These are phyloP conservation scores for Nasturtium officinale DNA, from an alignment of 345 rosid genomes.

Conservation along the genomic window DNA sequence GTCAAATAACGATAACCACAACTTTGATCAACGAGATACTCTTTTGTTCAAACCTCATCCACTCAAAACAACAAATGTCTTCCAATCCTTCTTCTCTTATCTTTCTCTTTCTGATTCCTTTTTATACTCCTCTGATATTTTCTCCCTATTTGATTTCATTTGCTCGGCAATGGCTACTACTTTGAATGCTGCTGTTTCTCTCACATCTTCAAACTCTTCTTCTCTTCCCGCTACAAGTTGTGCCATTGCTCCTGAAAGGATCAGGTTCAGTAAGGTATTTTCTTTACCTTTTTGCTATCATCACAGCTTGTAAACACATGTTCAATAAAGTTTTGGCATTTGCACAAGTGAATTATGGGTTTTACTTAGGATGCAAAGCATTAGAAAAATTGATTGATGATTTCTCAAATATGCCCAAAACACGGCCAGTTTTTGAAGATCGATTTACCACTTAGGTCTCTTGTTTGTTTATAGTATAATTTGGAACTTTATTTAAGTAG, in stretches of 20 bases:
- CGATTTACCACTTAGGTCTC: conserved; percentile 6
- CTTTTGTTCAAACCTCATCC: conserved; percentile 42
- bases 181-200: conserved; percentile 77
- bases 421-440: conserved; percentile 3
- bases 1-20: conserved; percentile 44
- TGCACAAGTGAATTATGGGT: not conserved
- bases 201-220: conserved; percentile 67
- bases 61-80: conserved; percentile 43
- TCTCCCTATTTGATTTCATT: conserved; percentile 12
- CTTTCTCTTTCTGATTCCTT: conserved; percentile 37
- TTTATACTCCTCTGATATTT: conserved; percentile 11
- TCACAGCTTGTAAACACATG: not conserved
- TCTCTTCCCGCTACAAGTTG: conserved; percentile 58
- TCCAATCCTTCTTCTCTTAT: conserved; percentile 39
- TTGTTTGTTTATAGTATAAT: conserved; percentile 9
- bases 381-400: not conserved
- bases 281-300: not conserved
- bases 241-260: conserved; percentile 59
- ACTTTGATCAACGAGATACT: conserved; percentile 36
- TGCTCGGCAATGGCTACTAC: conserved; percentile 64
- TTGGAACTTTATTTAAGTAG: conserved; percentile 12
- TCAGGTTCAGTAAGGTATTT: conserved; percentile 69
- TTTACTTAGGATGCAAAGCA: not conserved
- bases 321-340: not conserved
- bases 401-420: not conserved